Base-by-base conservation (phyloP, 345 rosid genomes). In the Orychophragmus violaceus region DNA sequence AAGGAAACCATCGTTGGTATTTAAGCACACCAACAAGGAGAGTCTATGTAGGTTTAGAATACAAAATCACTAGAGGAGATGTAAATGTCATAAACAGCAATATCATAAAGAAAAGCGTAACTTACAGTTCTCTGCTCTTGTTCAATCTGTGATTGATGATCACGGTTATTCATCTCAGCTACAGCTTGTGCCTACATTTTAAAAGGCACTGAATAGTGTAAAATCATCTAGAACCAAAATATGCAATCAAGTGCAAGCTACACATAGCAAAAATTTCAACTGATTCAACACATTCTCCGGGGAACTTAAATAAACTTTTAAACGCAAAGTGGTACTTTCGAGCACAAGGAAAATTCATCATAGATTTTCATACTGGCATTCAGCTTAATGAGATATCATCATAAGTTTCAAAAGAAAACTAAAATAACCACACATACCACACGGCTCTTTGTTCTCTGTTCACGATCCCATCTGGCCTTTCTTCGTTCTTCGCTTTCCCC, bases 71-170 rank as follows among this genome's bases (percentile, higher is more conserved):
- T 0, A 58, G 37, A 21, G 27, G 37, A 39, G 5, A 50, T 25
- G 17, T 24, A 19, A 36, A 52, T 44, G 55, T 22, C 28, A 48
- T 5, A 28, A 29, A 17, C 59, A 48, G 41, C 8, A 64, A 11
- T 22, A 55, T 49, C 22, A 33, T 22, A 9, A 28, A 35, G 57
- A 45, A n/a, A n/a, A n/a, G n/a, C n/a, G n/a, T n/a, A n/a, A n/a
- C n/a, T n/a, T n/a, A n/a, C n/a, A n/a, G n/a, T 81, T 62, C 85
- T 84, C 84, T 94, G 96, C 74, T 86, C 95, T 80, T 94, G 96
- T 70, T 90, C 99, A 62, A 78, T 59, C 76, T 72, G 91, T 61
- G 81, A 82, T 78, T 85, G 86, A 72, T 69, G 72, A 58, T 88
- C 96, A 27, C 89, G 96, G 66, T 83, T 89, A 72, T 88, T 94